These are phyloP conservation scores for Epithele typhae DNA, from an alignment of 768 basidiomycete genomes.

Conservation along the genomic window DNA sequence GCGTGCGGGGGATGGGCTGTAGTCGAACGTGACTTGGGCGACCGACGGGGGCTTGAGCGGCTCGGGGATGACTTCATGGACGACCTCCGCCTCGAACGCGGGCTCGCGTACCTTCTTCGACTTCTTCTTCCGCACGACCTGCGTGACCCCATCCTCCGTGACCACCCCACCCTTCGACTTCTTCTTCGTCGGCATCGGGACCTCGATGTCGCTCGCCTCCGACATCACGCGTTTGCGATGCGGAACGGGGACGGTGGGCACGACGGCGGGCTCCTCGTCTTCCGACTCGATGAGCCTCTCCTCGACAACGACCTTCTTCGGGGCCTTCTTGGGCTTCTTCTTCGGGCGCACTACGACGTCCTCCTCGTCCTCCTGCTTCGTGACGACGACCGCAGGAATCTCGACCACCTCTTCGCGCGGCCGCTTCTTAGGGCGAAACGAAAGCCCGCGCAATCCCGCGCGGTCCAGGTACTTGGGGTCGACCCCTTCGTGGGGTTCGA, in stretches of 20 bases:
- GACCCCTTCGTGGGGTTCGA: conserved; percentile 22
- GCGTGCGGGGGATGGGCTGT: conserved; percentile 48
- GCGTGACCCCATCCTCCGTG: conserved; percentile 12
- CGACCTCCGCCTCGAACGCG: conserved; percentile 21
- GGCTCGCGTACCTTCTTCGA: conserved; percentile 28
- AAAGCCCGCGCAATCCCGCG: conserved; percentile 39
- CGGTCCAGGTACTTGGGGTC: conserved; percentile 37
- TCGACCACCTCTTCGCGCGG: conserved; percentile 25
- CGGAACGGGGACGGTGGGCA: conserved; percentile 6
- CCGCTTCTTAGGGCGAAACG: conserved; percentile 40
- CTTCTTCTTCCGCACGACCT: conserved; percentile 17
- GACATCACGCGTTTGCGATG: conserved; percentile 26
- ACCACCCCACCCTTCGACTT: conserved; percentile 21
- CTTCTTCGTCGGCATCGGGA: conserved; percentile 44
- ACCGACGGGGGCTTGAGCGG: conserved; percentile 48
- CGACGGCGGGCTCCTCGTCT: conserved; percentile 42
- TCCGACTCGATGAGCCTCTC: conserved; percentile 55
- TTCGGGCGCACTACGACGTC: conserved; percentile 18
- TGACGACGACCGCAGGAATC: background rate
- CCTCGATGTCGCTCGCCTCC: conserved; percentile 30
- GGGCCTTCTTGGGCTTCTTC: conserved; percentile 26
- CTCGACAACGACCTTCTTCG: conserved; percentile 18
- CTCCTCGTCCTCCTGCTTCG: conserved; percentile 22
- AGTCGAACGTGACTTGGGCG: conserved; percentile 42
- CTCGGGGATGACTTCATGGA: conserved; percentile 51